These are phyloP conservation scores for Zygnema circumcarinatum DNA, from an alignment of 139 green algal genomes.

Conservation along the genomic window DNA sequence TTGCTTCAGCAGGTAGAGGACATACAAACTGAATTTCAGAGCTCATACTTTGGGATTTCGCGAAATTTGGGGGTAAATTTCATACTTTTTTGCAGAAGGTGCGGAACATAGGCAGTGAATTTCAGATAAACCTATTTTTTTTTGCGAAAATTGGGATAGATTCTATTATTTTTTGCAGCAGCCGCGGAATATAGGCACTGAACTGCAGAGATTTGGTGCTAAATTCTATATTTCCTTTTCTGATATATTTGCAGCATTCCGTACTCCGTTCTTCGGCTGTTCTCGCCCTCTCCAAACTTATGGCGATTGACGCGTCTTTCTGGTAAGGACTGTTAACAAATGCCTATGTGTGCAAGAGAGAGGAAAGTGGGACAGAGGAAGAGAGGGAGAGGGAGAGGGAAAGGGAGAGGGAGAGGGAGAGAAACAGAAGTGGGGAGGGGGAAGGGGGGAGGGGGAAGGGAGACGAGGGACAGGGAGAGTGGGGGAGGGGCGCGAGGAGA, in stretches of 20 bases:
- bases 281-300: conserved; percentile 87
- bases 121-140: conserved; percentile 1
- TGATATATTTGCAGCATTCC: conserved; percentile 38
- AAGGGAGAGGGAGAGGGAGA: too few species aligned
- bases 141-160: not conserved
- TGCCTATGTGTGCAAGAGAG: not conserved
- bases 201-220: too few species aligned
- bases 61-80: not conserved
- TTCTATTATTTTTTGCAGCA: not conserved
- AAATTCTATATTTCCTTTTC: too few species aligned
- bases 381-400: too few species aligned
- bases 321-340: conserved; percentile 68
- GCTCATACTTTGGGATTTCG: not conserved
- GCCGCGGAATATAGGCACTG: not conserved
- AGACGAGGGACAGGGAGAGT: not conserved
- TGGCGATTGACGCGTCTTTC: conserved; percentile 81
- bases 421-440: not conserved
- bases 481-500: not conserved
- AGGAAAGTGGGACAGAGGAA: not conserved
- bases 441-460: not conserved
- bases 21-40: not conserved
- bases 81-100: not conserved
- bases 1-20: conserved; percentile 52
- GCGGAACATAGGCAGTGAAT: too few species aligned
- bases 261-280: conserved; percentile 76